Evolutionary conservation across 2,329 filamentous ascomycete genomes (phyloP).

Genomic region (Alternaria brassicae): DNA sequence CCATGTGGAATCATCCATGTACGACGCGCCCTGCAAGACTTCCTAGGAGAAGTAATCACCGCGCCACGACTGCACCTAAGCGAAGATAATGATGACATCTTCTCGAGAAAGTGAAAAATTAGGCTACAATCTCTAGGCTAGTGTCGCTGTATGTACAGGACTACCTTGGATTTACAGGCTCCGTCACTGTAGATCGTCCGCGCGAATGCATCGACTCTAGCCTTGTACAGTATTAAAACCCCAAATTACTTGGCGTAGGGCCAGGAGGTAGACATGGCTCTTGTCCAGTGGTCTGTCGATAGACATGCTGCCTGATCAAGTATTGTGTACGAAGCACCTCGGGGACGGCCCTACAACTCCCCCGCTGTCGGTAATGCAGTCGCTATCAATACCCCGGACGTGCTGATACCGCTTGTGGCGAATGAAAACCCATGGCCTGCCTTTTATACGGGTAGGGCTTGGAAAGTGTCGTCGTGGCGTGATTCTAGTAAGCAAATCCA

Average conservation of each 20-base stretch:
- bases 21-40: slow-evolving; percentile 10
- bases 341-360: slow-evolving; percentile 21
- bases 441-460: background rate
- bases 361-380: slow-evolving; percentile 20
- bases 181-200: slow-evolving; percentile 28
- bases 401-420: slow-evolving; percentile 7
- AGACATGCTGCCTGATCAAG: slow-evolving; percentile 12
- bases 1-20: too few species aligned
- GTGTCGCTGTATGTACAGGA: slow-evolving; percentile 24
- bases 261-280: slow-evolving; percentile 11
- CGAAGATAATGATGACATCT: slow-evolving; percentile 6
- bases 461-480: background rate
- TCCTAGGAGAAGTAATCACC: slow-evolving; percentile 18
- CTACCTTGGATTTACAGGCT: slow-evolving; percentile 28
- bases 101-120: slow-evolving; percentile 1
- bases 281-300: slow-evolving; percentile 13
- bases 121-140: slow-evolving; percentile 12
- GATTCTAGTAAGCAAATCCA: background rate
- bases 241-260: slow-evolving; percentile 30
- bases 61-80: slow-evolving; percentile 11
- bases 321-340: slow-evolving; percentile 16
- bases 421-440: slow-evolving; percentile 8
- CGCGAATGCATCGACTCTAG: slow-evolving; percentile 34
- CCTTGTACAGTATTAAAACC: slow-evolving; percentile 44
- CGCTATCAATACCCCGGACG: slow-evolving; percentile 16